These are phyloP conservation scores for Solanum sitiens DNA, from an alignment of 257 asterid species.

Conservation along the genomic window DNA sequence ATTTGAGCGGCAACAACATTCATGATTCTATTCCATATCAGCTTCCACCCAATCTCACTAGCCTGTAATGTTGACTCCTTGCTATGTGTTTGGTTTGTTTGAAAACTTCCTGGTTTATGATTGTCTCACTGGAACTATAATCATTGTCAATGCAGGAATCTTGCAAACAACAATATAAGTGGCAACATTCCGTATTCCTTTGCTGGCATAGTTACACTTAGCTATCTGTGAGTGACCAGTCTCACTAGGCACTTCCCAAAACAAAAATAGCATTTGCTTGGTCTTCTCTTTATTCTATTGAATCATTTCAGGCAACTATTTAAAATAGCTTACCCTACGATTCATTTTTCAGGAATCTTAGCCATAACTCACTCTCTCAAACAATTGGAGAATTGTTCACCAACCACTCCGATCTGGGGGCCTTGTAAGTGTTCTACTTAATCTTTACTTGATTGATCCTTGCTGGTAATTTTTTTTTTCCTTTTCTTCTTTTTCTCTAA, in stretches of 20 bases:
- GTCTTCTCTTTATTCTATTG: background rate
- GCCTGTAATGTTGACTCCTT: conserved; percentile 50
- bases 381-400: conserved; percentile 72
- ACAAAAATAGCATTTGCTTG: background rate
- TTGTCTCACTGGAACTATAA: background rate
- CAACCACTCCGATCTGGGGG: conserved; percentile 54
- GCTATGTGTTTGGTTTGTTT: conserved; percentile 8
- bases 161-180: conserved; percentile 70
- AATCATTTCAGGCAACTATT: background rate
- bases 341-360: conserved; percentile 57
- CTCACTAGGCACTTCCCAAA: background rate
- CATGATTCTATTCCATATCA: conserved; percentile 73
- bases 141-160: conserved; percentile 52
- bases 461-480: background rate
- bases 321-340: conserved; percentile 8
- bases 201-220: conserved; percentile 40
- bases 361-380: conserved; percentile 59
- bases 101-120: conserved; percentile 1
- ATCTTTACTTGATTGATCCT: background rate
- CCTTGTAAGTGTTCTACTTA: conserved; percentile 34
- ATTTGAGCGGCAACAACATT: conserved; percentile 77
- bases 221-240: conserved; percentile 59
- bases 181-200: conserved; percentile 82
- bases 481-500: background rate
- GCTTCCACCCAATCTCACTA: conserved; percentile 76